Base-by-base conservation (phyloP, 176 grass and related monocot genomes). In the Bothriochloa decipiens region DNA sequence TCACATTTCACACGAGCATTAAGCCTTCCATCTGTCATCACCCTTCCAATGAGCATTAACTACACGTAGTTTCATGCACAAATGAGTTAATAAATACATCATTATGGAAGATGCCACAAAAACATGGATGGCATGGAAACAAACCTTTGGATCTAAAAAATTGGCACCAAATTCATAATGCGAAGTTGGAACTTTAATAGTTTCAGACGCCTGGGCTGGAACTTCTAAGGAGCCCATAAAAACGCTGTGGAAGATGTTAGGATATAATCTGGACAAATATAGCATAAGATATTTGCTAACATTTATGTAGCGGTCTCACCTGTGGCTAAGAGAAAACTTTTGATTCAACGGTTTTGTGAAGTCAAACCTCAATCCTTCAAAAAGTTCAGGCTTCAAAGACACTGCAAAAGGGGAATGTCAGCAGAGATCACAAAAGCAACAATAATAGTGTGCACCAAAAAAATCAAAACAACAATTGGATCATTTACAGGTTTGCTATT, bases 151-250 rank as follows among this genome's bases (percentile, higher is more conserved):
- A 64, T 99, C 96, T 76, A 99, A 72, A 83, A 99, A 99, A 83
- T 99, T 99, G 77, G 93, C 93, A 82, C 96, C 96, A 63, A 99
- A 99, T 83, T 99, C 96, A 46, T 99, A 99, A 57, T 99, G 93
- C n/a, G 93, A 65, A 79, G 89, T 92, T 32, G 93, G 96, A 39
- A 99, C 87, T 94, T 99, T 99, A 64, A 99, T 91, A 74, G 72
- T 90, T 36, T 99, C 96, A 72, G 81, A 35, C 60, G 81, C 90
- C 73, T 99, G 93, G 20, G 93, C 89, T 0, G 96, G 96, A 82
- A 99, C 86, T 86, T 99, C 96, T 73, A 92, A 81, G 9, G 96
- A 96, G 53, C 93, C 91, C 96, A 99, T 96, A 78, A 94, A 92
- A 87, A 99, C 89, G 79, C 91, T 96, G 87, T 79, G 23, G 80